Evolutionary conservation across 116 monocot genomes (phyloP).

Genomic region (Cymodocea nodosa): DNA sequence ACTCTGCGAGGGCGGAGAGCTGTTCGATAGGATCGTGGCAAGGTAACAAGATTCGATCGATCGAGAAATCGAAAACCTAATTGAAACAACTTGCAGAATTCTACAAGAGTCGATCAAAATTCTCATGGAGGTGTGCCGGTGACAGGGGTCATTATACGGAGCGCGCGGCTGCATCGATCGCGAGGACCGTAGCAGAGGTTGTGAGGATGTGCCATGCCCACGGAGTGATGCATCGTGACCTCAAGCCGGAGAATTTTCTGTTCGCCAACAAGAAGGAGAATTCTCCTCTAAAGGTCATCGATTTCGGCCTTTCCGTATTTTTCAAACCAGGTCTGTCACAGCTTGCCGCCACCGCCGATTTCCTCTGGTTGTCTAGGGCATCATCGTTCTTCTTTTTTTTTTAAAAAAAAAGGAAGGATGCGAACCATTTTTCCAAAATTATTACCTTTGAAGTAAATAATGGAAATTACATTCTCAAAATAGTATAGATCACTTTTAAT

Average conservation of each 20-base stretch:
- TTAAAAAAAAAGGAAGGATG: too few species aligned
- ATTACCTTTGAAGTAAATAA: too few species aligned
- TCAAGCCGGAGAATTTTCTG: conserved; percentile 86
- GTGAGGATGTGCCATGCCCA: conserved; percentile 46
- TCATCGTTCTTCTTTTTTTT: neutral
- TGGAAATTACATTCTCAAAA: too few species aligned
- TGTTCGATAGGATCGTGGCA: conserved; percentile 66
- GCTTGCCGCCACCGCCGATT: neutral
- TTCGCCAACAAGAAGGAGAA: conserved; percentile 12
- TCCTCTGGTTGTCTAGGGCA: too few species aligned
- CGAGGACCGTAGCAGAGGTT: conserved; percentile 59
- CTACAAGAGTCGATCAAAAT: neutral
- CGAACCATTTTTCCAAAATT: too few species aligned
- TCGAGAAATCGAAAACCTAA: neutral
- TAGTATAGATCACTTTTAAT: too few species aligned
- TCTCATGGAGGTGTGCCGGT: too few species aligned
- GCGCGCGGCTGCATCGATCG: conserved; percentile 5
- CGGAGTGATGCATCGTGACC: conserved; percentile 69
- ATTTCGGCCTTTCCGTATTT: conserved; percentile 20
- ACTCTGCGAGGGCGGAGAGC: conserved; percentile 72
- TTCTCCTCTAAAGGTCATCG: conserved; percentile 16
- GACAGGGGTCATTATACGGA: conserved; percentile 15
- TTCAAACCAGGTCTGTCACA: conserved; percentile 13
- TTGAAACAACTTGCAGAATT: neutral
- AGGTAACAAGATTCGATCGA: neutral